Percentiles rank a stretch among this genome's conserved stretches.
Conservation (phyloP, 75 land plant genomes). For the Picea glauca region DNA sequence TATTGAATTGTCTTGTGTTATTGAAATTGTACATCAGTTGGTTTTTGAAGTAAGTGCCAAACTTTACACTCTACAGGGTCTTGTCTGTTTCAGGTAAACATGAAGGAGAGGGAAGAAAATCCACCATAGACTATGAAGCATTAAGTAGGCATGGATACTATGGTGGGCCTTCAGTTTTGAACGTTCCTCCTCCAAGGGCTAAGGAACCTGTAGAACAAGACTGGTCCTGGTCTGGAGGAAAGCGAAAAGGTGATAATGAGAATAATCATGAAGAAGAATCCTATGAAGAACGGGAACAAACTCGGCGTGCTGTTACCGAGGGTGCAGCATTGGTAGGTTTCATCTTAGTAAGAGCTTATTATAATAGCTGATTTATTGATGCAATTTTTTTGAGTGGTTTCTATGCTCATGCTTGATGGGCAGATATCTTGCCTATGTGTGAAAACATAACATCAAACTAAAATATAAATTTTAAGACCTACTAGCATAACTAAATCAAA, state of each 20-base stretch:
- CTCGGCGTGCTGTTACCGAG: slow-evolving; percentile 45
- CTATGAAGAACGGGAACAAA: slow-evolving; percentile 57
- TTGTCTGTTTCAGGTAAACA: slow-evolving; percentile 6
- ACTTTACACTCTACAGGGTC: not conserved
- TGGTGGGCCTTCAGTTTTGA: slow-evolving; percentile 83
- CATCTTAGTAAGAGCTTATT: not conserved
- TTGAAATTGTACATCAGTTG: not conserved
- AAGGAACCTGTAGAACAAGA: slow-evolving; percentile 45
- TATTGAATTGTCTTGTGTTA: no score
- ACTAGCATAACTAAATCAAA: not conserved
- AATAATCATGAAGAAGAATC: slow-evolving; percentile 51
- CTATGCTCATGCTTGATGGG: not conserved
- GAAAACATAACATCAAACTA: not conserved
- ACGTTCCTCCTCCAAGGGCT: slow-evolving; percentile 74
- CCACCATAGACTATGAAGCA: slow-evolving; percentile 58
- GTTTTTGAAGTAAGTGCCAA: not conserved
- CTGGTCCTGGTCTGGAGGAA: slow-evolving; percentile 98
- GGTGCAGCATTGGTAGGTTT: slow-evolving; percentile 17
- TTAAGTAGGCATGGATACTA: slow-evolving; percentile 78
- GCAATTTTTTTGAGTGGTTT: not conserved
- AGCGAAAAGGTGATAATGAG: slow-evolving; percentile 15
- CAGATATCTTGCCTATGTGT: not conserved
- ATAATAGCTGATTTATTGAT: not conserved
- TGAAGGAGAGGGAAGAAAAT: slow-evolving; percentile 7
- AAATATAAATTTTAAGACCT: not conserved